These are phyloP conservation scores for Malus sylvestris DNA, from an alignment of 306 rosid species.

Conservation along the genomic window DNA sequence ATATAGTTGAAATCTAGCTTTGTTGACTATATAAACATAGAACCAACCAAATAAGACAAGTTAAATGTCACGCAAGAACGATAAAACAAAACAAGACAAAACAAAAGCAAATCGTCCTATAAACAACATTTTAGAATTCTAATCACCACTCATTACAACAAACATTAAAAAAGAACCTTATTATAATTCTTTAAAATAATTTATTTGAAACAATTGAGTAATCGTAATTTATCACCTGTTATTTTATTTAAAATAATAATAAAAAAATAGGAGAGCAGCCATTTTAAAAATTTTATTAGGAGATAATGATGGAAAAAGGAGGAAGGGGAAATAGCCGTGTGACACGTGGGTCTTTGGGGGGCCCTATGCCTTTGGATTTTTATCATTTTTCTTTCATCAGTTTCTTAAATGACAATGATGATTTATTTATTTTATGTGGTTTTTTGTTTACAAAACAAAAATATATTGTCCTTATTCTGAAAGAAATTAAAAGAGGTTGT, in stretches of 20 bases:
- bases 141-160: constrained; percentile 20
- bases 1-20: constrained; percentile 3
- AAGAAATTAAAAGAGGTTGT: background rate
- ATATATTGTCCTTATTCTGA: background rate
- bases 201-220: too few relatives aligned
- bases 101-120: constrained; percentile 1
- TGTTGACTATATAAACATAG: background rate
- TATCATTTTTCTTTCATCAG: background rate
- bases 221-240: accelerated
- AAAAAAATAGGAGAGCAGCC: background rate
- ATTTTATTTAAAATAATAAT: too few relatives aligned
- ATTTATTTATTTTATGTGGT: background rate
- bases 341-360: background rate
- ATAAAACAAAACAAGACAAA: constrained; percentile 6
- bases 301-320: background rate
- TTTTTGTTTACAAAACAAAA: background rate
- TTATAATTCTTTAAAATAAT: constrained; percentile 12
- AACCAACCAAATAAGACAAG: constrained; percentile 33
- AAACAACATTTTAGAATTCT: constrained; percentile 29
- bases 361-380: background rate
- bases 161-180: constrained; percentile 11
- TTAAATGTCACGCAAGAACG: background rate
- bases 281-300: background rate
- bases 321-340: background rate
- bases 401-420: constrained; percentile 14